Conservation (phyloP, 2,329 filamentous ascomycete genomes). For the Aspergillus amoenus region DNA sequence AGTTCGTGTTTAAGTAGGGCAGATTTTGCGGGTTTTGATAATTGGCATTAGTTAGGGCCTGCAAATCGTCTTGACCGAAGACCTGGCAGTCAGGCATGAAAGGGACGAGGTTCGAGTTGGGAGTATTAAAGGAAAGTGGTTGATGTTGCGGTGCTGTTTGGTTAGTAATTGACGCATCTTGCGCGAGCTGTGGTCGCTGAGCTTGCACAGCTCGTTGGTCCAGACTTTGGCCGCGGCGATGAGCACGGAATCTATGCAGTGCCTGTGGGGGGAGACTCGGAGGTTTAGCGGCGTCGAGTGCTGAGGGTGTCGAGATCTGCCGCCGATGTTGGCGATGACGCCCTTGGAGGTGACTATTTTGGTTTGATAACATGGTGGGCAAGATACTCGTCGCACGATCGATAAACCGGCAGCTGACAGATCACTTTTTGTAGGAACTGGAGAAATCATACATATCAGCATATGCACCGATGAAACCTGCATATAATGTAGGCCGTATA, state of each 20-base stretch:
- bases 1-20: conserved; percentile 22
- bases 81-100: conserved; percentile 28
- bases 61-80: conserved; percentile 32
- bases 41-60: conserved; percentile 29
- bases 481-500: conserved; percentile 10
- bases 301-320: conserved; percentile 81
- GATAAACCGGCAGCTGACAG: conserved; percentile 43
- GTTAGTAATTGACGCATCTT: conserved; percentile 56
- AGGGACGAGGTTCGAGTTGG: conserved; percentile 30
- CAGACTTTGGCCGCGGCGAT: conserved; percentile 82
- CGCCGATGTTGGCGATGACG: conserved; percentile 76
- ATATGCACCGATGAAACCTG: conserved; percentile 7
- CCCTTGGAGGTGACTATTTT: conserved; percentile 69
- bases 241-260: conserved; percentile 57
- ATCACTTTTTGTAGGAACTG: conserved; percentile 18
- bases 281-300: conserved; percentile 73
- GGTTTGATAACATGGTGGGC: conserved; percentile 74
- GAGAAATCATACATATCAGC: conserved; percentile 18
- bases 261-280: conserved; percentile 58
- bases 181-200: conserved; percentile 46
- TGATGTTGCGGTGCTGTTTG: conserved; percentile 54
- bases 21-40: conserved; percentile 36
- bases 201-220: conserved; percentile 66
- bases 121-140: conserved; percentile 42
- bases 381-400: conserved; percentile 19